Percentiles rank a stretch among this genome's conserved stretches.
Evolutionary conservation across 352 stramenopile species (phyloP).

Genomic region (Globisporangium echinulatum): DNA sequence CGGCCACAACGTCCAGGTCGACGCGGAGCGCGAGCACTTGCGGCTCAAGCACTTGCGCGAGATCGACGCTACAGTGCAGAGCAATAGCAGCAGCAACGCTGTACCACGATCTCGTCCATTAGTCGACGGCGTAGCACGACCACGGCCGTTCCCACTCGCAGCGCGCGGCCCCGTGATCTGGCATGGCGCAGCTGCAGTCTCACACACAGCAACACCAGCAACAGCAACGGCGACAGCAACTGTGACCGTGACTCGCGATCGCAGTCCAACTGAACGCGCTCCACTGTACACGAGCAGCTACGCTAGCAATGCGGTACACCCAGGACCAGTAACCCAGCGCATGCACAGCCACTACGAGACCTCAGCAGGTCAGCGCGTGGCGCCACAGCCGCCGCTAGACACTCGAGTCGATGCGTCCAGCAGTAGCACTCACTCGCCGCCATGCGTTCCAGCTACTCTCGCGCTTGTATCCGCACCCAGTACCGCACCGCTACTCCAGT

Average conservation of each 20-base stretch:
- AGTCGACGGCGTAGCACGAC: background rate
- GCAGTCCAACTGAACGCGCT: no score
- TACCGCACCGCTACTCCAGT: background rate
- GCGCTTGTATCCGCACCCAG: no score
- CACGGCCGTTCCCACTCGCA: background rate
- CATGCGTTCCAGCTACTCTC: no score
- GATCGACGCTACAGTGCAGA: background rate
- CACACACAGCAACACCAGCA: background rate
- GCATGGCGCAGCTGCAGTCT: background rate
- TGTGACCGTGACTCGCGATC: background rate
- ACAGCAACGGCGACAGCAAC: background rate
- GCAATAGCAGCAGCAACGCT: background rate
- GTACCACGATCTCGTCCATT: background rate
- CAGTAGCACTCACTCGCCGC: background rate
- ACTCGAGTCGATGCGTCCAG: background rate
- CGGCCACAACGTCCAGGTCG: constrained; percentile 1
- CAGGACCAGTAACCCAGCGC: no score
- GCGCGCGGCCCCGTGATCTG: background rate
- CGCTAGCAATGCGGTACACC: no score
- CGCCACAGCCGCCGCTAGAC: no score
- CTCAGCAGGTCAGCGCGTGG: no score
- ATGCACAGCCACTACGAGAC: no score
- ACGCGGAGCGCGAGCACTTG: constrained; percentile 4
- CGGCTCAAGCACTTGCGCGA: constrained; percentile 5
- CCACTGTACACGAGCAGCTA: no score